Percentiles rank a stretch among this genome's conserved stretches.
phyloP scores from a whole-genome alignment of 2,329 filamentous ascomycete genomes.

The Colletotrichum brevisporum region DNA sequence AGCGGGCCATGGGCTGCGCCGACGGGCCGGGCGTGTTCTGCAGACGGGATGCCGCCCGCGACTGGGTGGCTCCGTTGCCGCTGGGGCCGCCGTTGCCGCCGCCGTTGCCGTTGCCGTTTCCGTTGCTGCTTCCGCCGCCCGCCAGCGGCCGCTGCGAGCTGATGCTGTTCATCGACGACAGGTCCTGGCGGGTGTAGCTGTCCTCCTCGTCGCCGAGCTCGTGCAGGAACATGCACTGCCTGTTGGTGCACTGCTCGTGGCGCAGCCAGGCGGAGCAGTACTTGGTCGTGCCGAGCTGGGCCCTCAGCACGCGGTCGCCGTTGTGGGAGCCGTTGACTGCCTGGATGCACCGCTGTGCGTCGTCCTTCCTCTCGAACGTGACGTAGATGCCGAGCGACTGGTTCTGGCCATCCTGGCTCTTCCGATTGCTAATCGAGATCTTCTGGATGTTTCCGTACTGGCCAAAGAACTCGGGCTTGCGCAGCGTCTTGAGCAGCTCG shows the following conservation, averaged over 20 bases:
- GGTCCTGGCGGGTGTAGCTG: conserved; percentile 93
- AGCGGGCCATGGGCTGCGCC: conserved; percentile 78
- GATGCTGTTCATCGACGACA: conserved; percentile 94
- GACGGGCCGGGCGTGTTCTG: conserved; percentile 56
- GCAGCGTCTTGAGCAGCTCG: conserved; percentile 88
- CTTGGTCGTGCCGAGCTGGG: conserved; percentile 89
- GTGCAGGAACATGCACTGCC: conserved; percentile 97
- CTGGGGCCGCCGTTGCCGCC: conserved; percentile 41
- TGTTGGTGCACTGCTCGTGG: conserved; percentile 93
- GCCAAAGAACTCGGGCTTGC: conserved; percentile 94
- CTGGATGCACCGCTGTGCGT: conserved; percentile 90
- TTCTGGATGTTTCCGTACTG: conserved; percentile 99
- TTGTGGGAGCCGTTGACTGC: conserved; percentile 95
- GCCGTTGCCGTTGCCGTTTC: conserved; percentile 23
- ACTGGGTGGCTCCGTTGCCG: conserved; percentile 62
- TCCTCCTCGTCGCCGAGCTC: conserved; percentile 99
- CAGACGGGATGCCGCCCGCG: conserved; percentile 68
- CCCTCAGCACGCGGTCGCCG: conserved; percentile 87
- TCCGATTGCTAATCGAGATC: conserved; percentile 97
- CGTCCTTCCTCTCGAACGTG: conserved; percentile 93
- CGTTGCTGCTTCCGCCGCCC: conserved; percentile 31
- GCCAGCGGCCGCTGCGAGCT: conserved; percentile 79
- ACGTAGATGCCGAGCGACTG: conserved; percentile 97
- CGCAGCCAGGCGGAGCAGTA: conserved; percentile 98
- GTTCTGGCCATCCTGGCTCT: conserved; percentile 80